A percentile compares a stretch with the other conserved stretches of the same genome.
Evolutionary conservation across 2,329 filamentous ascomycete genomes (phyloP).

Genomic region (Diaporthe vexans): DNA sequence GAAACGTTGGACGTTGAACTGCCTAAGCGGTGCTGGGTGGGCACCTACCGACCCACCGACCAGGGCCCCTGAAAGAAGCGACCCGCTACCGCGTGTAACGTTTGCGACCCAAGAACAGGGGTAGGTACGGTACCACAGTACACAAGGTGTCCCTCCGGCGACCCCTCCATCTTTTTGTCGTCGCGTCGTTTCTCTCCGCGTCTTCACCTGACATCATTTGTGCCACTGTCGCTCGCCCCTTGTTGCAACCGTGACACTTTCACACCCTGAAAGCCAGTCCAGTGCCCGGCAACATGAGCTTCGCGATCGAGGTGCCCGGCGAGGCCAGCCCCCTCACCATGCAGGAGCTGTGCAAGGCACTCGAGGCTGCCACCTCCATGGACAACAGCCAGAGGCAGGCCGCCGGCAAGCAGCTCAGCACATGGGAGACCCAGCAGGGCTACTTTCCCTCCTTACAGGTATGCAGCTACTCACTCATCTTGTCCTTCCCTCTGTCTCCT

Average conservation of each 20-base stretch:
- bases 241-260: constrained; percentile 25
- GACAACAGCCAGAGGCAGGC: constrained; percentile 75
- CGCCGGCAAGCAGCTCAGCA: constrained; percentile 77
- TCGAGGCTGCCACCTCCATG: constrained; percentile 74
- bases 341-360: constrained; percentile 73
- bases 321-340: constrained; percentile 81
- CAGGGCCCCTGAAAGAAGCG: neutral
- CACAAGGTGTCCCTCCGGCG: constrained; percentile 22
- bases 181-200: constrained; percentile 30
- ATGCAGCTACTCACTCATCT: constrained; percentile 38
- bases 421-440: constrained; percentile 77
- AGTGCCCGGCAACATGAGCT: constrained; percentile 66
- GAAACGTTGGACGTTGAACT: neutral
- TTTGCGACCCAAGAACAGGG: constrained; percentile 13
- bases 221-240: neutral
- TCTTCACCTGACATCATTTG: constrained; percentile 33
- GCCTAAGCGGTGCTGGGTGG: neutral
- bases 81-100: neutral
- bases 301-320: constrained; percentile 82
- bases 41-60: neutral
- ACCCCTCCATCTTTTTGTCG: constrained; percentile 32
- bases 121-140: neutral
- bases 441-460: constrained; percentile 81
- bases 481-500: neutral
- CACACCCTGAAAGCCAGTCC: neutral